These are phyloP conservation scores for Aspergillus ruber DNA, from an alignment of 2,329 filamentous ascomycete genomes.

Conservation along the genomic window DNA sequence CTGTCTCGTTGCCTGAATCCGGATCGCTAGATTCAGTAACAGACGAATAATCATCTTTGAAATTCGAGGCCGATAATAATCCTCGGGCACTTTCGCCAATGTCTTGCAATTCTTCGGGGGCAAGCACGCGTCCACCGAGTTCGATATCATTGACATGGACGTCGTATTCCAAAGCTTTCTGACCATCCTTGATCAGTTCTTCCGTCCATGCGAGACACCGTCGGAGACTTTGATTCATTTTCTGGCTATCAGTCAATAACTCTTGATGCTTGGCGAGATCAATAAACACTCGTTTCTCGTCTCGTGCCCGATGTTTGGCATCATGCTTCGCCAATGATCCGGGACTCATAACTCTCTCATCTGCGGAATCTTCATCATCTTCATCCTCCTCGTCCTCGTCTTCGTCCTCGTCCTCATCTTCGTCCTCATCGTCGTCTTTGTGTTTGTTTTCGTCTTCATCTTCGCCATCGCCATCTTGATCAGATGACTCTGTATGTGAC, in stretches of 20 bases:
- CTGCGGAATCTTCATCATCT: constrained; percentile 31
- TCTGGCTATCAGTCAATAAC: constrained; percentile 80
- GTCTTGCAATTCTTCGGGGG: constrained; percentile 56
- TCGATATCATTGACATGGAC: constrained; percentile 74
- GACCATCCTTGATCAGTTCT: constrained; percentile 79
- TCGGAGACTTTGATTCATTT: constrained; percentile 90
- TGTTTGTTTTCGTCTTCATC: constrained; percentile 29
- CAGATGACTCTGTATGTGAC: constrained; percentile 32
- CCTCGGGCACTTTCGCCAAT: constrained; percentile 24
- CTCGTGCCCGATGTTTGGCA: constrained; percentile 57
- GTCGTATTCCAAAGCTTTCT: constrained; percentile 76
- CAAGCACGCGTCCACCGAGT: constrained; percentile 72
- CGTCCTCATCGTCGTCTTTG: constrained; percentile 24
- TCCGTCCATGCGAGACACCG: constrained; percentile 86
- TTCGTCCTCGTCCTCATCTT: constrained; percentile 29
- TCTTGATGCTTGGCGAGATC: constrained; percentile 87
- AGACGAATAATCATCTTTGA: not conserved
- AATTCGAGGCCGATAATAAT: constrained; percentile 18
- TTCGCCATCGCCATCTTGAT: constrained; percentile 24
- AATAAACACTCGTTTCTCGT: constrained; percentile 75
- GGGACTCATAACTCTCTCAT: constrained; percentile 32
- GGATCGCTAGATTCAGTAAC: not conserved
- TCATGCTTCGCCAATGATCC: constrained; percentile 31
- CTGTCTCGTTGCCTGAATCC: not conserved
- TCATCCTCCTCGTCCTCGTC: constrained; percentile 18